Evolutionary conservation across 2,329 filamentous ascomycete genomes (phyloP).

Genomic region (Aspergillus felis): DNA sequence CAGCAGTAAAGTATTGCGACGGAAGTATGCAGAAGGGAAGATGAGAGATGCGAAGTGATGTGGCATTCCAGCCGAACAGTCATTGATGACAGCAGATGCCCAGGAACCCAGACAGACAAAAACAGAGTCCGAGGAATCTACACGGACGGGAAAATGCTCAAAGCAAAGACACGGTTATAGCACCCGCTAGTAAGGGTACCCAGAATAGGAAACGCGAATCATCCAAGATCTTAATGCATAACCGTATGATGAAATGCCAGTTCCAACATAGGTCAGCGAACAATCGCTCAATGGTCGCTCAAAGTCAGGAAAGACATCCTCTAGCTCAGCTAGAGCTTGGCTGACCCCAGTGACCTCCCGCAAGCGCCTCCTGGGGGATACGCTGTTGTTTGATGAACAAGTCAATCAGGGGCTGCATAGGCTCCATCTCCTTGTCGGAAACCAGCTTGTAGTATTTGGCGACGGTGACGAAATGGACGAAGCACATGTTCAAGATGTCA

Average conservation of each 20-base stretch:
- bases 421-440: constrained; percentile 84
- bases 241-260: constrained; percentile 18
- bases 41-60: neutral
- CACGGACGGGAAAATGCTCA: constrained; percentile 36
- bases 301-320: constrained; percentile 6
- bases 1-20: constrained; percentile 4
- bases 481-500: constrained; percentile 78
- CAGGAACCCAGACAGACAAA: neutral
- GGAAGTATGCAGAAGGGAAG: neutral
- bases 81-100: constrained; percentile 10
- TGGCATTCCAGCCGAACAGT: constrained; percentile 8
- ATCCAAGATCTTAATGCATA: constrained; percentile 6
- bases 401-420: constrained; percentile 91
- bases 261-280: constrained; percentile 34
- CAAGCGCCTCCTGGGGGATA: constrained; percentile 64
- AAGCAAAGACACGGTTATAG: constrained; percentile 22
- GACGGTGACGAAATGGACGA: constrained; percentile 78
- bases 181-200: constrained; percentile 16
- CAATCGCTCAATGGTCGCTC: constrained; percentile 17
- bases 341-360: constrained; percentile 41
- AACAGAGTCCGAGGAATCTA: constrained; percentile 19
- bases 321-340: constrained; percentile 30
- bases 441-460: constrained; percentile 79
- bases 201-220: constrained; percentile 12
- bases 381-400: constrained; percentile 87